Base-by-base conservation (phyloP, 1,284 basidiomycete genomes). In the Cutaneotrichosporon cavernicola region DNA sequence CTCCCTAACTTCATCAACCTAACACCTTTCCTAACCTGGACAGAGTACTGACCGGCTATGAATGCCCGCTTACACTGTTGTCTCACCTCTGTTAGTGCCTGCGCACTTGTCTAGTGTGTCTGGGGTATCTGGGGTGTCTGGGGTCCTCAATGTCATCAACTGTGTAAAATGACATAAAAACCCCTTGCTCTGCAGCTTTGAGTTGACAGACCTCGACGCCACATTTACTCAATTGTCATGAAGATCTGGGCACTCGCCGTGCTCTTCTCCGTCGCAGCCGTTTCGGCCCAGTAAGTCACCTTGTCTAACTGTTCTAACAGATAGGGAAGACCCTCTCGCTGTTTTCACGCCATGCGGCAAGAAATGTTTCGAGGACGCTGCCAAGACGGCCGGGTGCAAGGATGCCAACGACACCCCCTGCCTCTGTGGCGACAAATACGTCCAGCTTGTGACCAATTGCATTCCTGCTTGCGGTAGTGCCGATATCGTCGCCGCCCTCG, bases 401-500 rank as follows among this genome's bases (percentile, higher is more conserved):
- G 57, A 40, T n/a, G 43, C 34, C 13, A 16, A 34, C 52, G 62
- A 63, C 57, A 40, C 18, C 3, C 32, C 43, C 9, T 63, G 62
- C 34, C 14, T 60, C 9, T 64, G 62, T 36, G 43, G 46, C 13
- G 22, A 56, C 4, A 58, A 21, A 14, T 64, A 34, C 62, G 22
- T 30, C 34, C 7, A 4, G 22, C 52, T 36, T 5, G 62, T 34
- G 2, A 49, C 62, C 7, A 10, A 53, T 16, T 64, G 62, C 22
- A 9, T 64, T 5, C 32, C 38, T 5, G 14, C 52, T 1, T 56
- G 52, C 13, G 53, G 62, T 22, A 4, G 46, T 36, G 46, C 22
- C 31, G 56, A 58, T 52, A 22, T 63, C 26, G 8, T 43, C 10
- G 52, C 57, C 3, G 62, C 36, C 32, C 62, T 59, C 7, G 58